Evolutionary conservation across 2,329 filamentous ascomycete species (phyloP), one percentile per base, ranked within the genome.

Genomic region (Nemania sp.): DNA sequence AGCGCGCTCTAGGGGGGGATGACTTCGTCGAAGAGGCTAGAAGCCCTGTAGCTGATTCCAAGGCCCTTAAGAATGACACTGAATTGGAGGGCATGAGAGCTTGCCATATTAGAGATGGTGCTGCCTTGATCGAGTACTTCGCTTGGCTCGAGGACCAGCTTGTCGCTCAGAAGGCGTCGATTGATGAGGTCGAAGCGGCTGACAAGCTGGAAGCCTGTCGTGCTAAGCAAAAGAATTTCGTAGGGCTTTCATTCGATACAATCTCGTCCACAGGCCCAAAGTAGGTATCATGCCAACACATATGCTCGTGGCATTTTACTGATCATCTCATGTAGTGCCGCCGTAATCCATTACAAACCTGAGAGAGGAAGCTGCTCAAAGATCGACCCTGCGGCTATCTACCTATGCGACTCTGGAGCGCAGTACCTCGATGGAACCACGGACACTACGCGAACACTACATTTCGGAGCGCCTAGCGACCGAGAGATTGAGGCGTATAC

Each of bases 401-500:
- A 99, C 76, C 88, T 99, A 2, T 99, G 96, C 78, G 96, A 99
- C 80, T 98, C 96, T 24, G 96, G 96, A 24, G 96, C 93, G n/a
- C 96, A 99, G 79, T 99, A 95, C 76, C 85, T 92, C 2, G 96
- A 99, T 78, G 96, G 96, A 64, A 99, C 96, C 0, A 99, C 96
- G 0, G 96, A 99, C 77, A 97, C 93, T 0, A 99, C 96, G 5
- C 88, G 96, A 49, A 99, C 96, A 0, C 84, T 97, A 45, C 96
- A 99, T 77, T 98, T 98, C 78, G 93, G 93, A 54, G 87, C 89
- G 27, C 96, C 96, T 0, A 93, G 92, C 0, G 88, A 90, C 3
- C 91, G 92, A 76, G 94, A 99, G 81, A 92, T 88, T 76, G 93
- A 93, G 77, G 90, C 95, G 0, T 98, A 98, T 79, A 99, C 96